Conservation (phyloP, 2,329 filamentous ascomycete genomes). For the Clonostachys chloroleuca region DNA sequence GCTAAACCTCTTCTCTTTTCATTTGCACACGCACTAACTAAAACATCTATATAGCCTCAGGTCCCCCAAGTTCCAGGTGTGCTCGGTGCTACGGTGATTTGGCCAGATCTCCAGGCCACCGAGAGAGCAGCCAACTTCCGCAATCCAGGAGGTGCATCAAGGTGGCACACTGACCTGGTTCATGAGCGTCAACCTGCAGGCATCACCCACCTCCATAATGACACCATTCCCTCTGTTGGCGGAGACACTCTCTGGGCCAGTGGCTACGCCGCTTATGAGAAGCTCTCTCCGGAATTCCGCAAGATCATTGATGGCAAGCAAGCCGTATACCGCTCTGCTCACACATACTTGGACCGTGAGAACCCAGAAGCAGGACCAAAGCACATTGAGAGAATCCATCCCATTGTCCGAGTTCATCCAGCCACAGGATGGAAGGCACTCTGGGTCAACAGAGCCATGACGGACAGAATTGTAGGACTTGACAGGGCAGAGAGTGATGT, state of each 20-base stretch:
- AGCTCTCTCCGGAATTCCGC: conserved; percentile 70
- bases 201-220: conserved; percentile 67
- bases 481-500: conserved; percentile 66
- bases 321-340: conserved; percentile 66
- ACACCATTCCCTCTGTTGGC: conserved; percentile 58
- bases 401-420: conserved; percentile 71
- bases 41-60: conserved; percentile 50
- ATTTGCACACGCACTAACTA: not conserved
- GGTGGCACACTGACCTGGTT: conserved; percentile 69
- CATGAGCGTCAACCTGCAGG: conserved; percentile 68
- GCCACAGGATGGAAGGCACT: conserved; percentile 72
- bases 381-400: conserved; percentile 68
- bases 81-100: conserved; percentile 61
- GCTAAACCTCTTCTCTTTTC: not conserved
- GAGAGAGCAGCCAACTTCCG: conserved; percentile 60
- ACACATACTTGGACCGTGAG: conserved; percentile 73
- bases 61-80: conserved; percentile 66
- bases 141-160: conserved; percentile 60
- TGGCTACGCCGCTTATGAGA: conserved; percentile 69
- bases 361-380: conserved; percentile 45
- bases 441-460: conserved; percentile 69
- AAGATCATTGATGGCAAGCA: conserved; percentile 72
- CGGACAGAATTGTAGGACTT: conserved; percentile 62
- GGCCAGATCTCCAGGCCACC: conserved; percentile 63
- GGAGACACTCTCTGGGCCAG: conserved; percentile 78